Conservation (phyloP, 1,139 yeast genomes). For the Groenewaldozyma sp. region DNA sequence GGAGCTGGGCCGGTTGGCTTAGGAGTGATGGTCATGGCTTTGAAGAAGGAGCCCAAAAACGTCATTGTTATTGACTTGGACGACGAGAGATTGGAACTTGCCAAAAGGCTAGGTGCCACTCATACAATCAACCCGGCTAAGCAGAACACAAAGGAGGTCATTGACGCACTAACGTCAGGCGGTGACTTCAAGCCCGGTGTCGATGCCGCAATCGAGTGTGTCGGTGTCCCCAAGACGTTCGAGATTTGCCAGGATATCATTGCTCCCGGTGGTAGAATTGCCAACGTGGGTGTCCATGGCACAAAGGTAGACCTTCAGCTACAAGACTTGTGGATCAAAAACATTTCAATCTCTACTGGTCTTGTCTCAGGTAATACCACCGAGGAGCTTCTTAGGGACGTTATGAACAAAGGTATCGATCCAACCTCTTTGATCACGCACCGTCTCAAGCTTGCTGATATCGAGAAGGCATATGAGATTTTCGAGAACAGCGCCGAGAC, state of each 20-base stretch:
- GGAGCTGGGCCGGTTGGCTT: conserved; percentile 45
- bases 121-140: conserved; percentile 29
- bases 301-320: conserved; percentile 34
- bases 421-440: conserved; percentile 51
- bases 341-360: conserved; percentile 37
- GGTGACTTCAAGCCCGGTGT: conserved; percentile 32
- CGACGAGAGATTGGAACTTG: conserved; percentile 35
- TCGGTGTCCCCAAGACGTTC: conserved; percentile 39
- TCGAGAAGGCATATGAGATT: conserved; percentile 51
- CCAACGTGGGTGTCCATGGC: conserved; percentile 43
- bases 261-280: conserved; percentile 40
- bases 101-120: conserved; percentile 36
- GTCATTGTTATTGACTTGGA: conserved; percentile 38
- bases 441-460: conserved; percentile 48
- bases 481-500: conserved; percentile 39
- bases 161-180: conserved; percentile 22
- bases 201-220: conserved; percentile 44
- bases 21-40: conserved; percentile 35
- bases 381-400: conserved; percentile 27
- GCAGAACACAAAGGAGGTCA: conserved; percentile 24
- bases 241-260: conserved; percentile 37
- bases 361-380: conserved; percentile 38
- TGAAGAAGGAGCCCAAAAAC: conserved; percentile 31
- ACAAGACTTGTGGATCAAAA: conserved; percentile 40
- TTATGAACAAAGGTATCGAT: conserved; percentile 28